Conservation (phyloP, 352 stramenopile species). For the Phytopythium sindhum region DNA sequence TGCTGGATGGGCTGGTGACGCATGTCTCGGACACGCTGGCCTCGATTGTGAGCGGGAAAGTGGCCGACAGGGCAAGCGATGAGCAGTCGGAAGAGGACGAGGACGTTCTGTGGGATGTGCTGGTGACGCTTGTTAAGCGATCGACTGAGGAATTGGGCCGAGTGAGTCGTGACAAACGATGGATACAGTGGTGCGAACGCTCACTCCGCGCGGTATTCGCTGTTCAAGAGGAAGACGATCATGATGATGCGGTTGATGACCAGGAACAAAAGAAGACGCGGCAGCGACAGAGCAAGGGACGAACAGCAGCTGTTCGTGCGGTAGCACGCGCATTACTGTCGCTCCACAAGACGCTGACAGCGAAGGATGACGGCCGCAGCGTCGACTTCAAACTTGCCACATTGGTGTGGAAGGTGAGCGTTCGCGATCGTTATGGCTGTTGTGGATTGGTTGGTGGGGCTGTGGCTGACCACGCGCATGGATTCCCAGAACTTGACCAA, state of each 20-base stretch:
- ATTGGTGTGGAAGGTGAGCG: slow-evolving; percentile 48
- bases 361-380: background rate
- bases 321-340: slow-evolving; percentile 10
- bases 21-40: background rate
- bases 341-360: slow-evolving; percentile 9
- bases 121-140: slow-evolving; percentile 1
- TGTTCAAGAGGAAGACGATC: background rate
- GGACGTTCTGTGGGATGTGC: background rate
- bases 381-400: slow-evolving; percentile 38
- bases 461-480: background rate
- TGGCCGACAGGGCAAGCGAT: background rate
- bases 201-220: slow-evolving; percentile 7
- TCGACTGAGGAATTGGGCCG: slow-evolving; percentile 4
- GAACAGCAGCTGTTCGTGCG: background rate
- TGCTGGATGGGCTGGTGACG: background rate
- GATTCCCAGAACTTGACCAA: slow-evolving; percentile 40
- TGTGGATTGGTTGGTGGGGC: background rate
- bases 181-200: slow-evolving; percentile 11
- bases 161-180: background rate
- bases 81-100: background rate
- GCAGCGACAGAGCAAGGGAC: background rate
- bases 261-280: background rate
- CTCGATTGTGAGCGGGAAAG: background rate
- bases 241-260: background rate
- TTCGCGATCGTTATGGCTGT: background rate